Percentiles rank a stretch among this genome's conserved stretches.
Evolutionary conservation across 192 early-diverging fungal species (phyloP).

Genomic region (Umbelopsis sp.): DNA sequence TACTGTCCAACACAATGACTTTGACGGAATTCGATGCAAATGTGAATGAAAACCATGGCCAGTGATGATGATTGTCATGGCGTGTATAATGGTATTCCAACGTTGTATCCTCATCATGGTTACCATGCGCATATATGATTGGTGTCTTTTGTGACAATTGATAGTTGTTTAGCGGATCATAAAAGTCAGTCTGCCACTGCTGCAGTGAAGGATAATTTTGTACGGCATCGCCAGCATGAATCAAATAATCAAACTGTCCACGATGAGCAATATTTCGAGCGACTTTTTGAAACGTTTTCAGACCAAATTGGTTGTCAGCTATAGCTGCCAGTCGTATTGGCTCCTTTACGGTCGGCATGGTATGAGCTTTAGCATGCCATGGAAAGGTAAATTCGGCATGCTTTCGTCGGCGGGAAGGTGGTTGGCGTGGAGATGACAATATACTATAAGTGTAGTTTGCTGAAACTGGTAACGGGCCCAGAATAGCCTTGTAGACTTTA

Average conservation of each 20-base stretch:
- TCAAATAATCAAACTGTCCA: slow-evolving; percentile 50
- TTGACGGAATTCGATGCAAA: slow-evolving; percentile 56
- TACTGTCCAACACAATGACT: slow-evolving; percentile 70
- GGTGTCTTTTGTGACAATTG: slow-evolving; percentile 59
- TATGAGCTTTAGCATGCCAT: slow-evolving; percentile 27
- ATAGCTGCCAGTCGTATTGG: slow-evolving; percentile 43
- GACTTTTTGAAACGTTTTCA: slow-evolving; percentile 42
- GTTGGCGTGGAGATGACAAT: slow-evolving; percentile 14
- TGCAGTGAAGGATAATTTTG: slow-evolving; percentile 57
- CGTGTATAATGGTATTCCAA: slow-evolving; percentile 54
- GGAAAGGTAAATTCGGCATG: slow-evolving; percentile 33
- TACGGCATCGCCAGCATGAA: slow-evolving; percentile 75
- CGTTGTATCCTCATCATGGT: slow-evolving; percentile 70
- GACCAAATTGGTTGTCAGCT: slow-evolving; percentile 55
- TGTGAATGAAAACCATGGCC: slow-evolving; percentile 59
- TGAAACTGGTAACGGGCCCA: slow-evolving; percentile 32
- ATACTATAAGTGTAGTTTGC: slow-evolving; percentile 35
- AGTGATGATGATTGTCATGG: slow-evolving; percentile 45
- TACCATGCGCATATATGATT: slow-evolving; percentile 73
- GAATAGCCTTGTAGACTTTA: slow-evolving; percentile 38
- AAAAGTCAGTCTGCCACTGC: slow-evolving; percentile 75
- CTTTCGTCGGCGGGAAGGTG: slow-evolving; percentile 27
- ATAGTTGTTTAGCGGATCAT: slow-evolving; percentile 61
- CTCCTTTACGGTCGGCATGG: slow-evolving; percentile 22
- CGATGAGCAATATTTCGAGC: slow-evolving; percentile 20